Evolutionary conservation across 2,329 filamentous ascomycete genomes (phyloP), one percentile per base, ranked within the genome.

Genomic region (Aspergillus japonicus): DNA sequence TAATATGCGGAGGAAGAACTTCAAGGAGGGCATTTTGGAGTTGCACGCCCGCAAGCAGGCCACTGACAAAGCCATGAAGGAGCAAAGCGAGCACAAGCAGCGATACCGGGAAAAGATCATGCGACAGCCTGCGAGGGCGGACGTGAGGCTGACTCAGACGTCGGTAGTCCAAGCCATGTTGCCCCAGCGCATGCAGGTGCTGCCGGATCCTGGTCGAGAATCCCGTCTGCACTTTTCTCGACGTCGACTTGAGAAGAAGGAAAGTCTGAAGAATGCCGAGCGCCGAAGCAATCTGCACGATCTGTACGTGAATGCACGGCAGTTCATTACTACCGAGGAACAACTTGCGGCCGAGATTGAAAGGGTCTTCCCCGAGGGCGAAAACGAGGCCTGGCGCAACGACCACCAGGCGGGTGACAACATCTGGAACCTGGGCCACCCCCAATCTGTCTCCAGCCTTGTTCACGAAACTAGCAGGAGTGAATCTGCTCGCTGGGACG

Each of bases 291-390:
- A 88, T 16, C 78, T 99, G 31, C 91, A 96, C 77, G 87, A 91
- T 60, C 84, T 99, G 12, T 99, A 99, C 78, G 90, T 95, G 79
- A 90, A 92, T 68, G 92, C 95, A 5, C 85, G 89, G 26, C 81
- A 86, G 44, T 99, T 98, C 78, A 97, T 99, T 72, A 88, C 92
- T 19, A 88, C 84, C 24, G 92, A 96, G 73, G 79, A 83, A 54
- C 89, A 96, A 73, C 84, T 99, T 35, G 84, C 90, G 67, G 81
- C 81, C 16, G 84, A 87, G 65, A 88, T 97, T 58, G 89, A 96
- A 23, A 78, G 82, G 63, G 82, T 89, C n/a, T 99, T 97, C 77
- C 83, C 86, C 16, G 85, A 87, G 26, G 82, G 85, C 63, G 77
- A 73, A 78, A 77, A 77, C 62, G 66, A 69, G 24, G 75, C 72